Percentiles rank a stretch among this genome's conserved stretches.
Conservation (phyloP, 2,329 filamentous ascomycete genomes). For the Colletotrichum limetticola region DNA sequence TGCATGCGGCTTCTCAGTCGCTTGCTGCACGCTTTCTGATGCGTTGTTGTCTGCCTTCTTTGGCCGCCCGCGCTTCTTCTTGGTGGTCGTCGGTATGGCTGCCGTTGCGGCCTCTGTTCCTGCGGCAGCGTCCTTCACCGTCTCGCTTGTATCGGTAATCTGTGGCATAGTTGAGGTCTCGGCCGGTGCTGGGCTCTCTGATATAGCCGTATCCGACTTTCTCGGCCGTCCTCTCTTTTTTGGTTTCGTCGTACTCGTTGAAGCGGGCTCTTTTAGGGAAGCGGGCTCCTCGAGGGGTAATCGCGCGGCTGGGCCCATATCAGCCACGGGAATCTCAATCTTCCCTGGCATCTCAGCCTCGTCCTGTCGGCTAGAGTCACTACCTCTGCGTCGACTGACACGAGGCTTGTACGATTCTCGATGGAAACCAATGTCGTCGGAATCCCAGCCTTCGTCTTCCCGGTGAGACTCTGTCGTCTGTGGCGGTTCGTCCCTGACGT, state of each 20-base stretch:
- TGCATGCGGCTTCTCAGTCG: background rate
- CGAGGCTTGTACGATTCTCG: conserved; percentile 26
- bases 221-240: conserved; percentile 36
- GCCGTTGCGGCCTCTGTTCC: conserved; percentile 9
- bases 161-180: background rate
- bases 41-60: conserved; percentile 46
- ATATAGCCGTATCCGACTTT: conserved; percentile 8
- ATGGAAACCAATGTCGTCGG: conserved; percentile 21
- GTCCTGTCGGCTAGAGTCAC: conserved; percentile 27
- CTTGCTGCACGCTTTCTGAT: conserved; percentile 23
- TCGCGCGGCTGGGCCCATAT: conserved; percentile 6
- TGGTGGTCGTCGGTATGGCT: conserved; percentile 22
- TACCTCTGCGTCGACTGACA: conserved; percentile 32
- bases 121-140: background rate
- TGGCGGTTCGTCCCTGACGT: background rate
- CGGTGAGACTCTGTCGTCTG: background rate
- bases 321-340: background rate
- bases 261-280: background rate
- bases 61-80: conserved; percentile 50
- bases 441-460: conserved; percentile 29
- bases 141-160: background rate
- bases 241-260: background rate
- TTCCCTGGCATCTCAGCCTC: background rate
- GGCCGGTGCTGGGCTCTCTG: background rate
- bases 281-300: background rate